These are phyloP conservation scores for Xylaria multiplex DNA, from an alignment of 2,329 filamentous ascomycete genomes.

Conservation along the genomic window DNA sequence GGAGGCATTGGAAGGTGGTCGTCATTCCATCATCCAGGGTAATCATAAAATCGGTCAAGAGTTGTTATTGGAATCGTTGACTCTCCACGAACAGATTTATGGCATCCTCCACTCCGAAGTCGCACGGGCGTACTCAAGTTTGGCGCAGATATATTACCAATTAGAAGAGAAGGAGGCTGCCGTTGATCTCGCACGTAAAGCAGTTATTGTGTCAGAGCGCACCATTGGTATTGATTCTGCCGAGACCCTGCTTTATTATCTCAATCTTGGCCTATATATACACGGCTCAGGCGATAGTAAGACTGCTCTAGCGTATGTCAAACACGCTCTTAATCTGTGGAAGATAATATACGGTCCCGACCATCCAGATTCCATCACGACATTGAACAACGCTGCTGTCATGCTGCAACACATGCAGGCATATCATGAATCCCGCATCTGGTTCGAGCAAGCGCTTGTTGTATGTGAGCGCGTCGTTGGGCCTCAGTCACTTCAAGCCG, in stretches of 20 bases:
- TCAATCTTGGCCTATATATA: slow-evolving; percentile 93
- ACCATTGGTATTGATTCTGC: slow-evolving; percentile 93
- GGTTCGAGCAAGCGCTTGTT: slow-evolving; percentile 93
- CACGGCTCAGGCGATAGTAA: slow-evolving; percentile 92
- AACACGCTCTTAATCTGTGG: slow-evolving; percentile 94
- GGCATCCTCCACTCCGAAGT: slow-evolving; percentile 97
- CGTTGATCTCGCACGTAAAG: slow-evolving; percentile 94
- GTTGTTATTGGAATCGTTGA: slow-evolving; percentile 92
- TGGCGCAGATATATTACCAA: slow-evolving; percentile 96
- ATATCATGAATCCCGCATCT: slow-evolving; percentile 92
- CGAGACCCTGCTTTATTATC: slow-evolving; percentile 93
- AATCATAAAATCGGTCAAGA: slow-evolving; percentile 97
- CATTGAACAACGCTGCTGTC: slow-evolving; percentile 97
- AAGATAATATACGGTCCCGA: slow-evolving; percentile 94
- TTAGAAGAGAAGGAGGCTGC: slow-evolving; percentile 98
- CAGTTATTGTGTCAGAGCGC: slow-evolving; percentile 93
- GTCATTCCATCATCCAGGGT: slow-evolving; percentile 93
- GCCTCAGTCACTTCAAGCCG: slow-evolving; percentile 88
- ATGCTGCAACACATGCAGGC: slow-evolving; percentile 97
- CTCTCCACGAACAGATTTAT: slow-evolving; percentile 97
- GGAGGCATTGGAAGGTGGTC: slow-evolving; percentile 93
- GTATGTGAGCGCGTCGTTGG: slow-evolving; percentile 93
- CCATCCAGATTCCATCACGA: slow-evolving; percentile 97
- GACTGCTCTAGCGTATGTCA: slow-evolving; percentile 85
- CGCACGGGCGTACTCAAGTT: slow-evolving; percentile 90